A percentile compares a stretch with the other conserved stretches of the same genome.
These are phyloP conservation scores for Cyclocybe cylindracea DNA, from an alignment of 768 basidiomycete species.

Conservation along the genomic window DNA sequence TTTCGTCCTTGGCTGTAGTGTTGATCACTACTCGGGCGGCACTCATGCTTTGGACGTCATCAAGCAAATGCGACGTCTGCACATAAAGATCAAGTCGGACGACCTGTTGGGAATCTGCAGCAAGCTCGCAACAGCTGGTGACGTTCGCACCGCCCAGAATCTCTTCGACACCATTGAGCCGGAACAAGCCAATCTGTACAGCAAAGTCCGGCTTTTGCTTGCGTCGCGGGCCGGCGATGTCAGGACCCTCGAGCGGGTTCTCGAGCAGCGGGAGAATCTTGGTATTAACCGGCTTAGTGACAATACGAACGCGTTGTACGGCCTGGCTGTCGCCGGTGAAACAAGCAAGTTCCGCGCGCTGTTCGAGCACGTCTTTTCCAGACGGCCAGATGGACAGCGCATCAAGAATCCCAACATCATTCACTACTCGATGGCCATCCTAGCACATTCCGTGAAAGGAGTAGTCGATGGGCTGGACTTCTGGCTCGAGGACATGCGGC, in stretches of 20 bases:
- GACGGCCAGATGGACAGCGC: slow-evolving; percentile 24
- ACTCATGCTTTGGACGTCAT: too few species aligned
- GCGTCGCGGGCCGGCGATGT: too few species aligned
- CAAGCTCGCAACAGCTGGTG: too few species aligned
- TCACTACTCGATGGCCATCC: slow-evolving; percentile 60
- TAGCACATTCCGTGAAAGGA: slow-evolving; percentile 49
- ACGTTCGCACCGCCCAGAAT: too few species aligned
- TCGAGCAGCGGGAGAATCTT: slow-evolving; percentile 15
- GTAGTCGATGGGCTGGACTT: slow-evolving; percentile 48
- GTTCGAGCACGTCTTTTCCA: slow-evolving; percentile 60
- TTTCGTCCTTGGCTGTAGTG: too few species aligned
- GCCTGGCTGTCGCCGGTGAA: slow-evolving; percentile 49
- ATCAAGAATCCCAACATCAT: slow-evolving; percentile 39
- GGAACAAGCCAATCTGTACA: too few species aligned
- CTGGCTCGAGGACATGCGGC: slow-evolving; percentile 48
- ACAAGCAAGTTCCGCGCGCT: slow-evolving; percentile 40
- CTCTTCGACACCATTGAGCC: too few species aligned
- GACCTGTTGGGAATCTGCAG: too few species aligned
- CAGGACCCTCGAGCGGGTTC: slow-evolving; percentile 21
- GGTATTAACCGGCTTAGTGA: slow-evolving; percentile 6
- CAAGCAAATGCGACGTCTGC: too few species aligned
- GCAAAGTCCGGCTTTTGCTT: too few species aligned
- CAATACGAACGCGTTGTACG: slow-evolving; percentile 42
- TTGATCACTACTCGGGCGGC: too few species aligned
- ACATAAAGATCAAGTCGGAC: too few species aligned